These are phyloP conservation scores for Vicia villosa DNA, from an alignment of 306 rosid genomes.

Conservation along the genomic window DNA sequence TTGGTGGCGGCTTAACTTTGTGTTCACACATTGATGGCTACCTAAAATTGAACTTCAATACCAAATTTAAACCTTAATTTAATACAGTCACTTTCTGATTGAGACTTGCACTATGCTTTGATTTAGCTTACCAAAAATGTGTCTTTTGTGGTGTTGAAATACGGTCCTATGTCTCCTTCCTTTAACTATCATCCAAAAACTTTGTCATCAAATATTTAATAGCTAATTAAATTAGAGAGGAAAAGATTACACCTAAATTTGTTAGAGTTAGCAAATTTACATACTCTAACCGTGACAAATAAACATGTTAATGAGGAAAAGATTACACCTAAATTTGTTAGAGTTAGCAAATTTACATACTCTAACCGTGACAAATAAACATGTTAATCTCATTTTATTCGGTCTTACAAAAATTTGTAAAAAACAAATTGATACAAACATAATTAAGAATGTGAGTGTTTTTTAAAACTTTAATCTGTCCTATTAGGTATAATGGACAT, in stretches of 20 bases:
- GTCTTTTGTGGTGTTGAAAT: constrained; percentile 36
- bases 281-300: no score
- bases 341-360: no score
- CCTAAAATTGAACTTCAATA: constrained; percentile 23
- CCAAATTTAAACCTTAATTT: constrained; percentile 35
- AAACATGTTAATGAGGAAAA: no score
- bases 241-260: not conserved
- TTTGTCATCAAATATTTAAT: constrained; percentile 16
- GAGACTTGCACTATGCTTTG: constrained; percentile 38
- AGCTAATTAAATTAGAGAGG: constrained; percentile 39
- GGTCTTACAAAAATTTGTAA: no score
- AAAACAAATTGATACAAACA: no score
- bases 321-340: no score
- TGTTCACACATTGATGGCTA: not conserved
- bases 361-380: no score
- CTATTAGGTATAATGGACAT: no score
- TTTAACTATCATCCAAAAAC: constrained; percentile 30
- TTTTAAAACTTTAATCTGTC: no score
- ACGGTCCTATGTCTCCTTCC: constrained; percentile 16
- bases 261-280: no score
- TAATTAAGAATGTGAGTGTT: no score
- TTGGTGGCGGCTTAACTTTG: constrained; percentile 45
- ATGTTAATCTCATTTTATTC: no score
- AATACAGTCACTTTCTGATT: constrained; percentile 44
- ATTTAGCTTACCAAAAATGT: constrained; percentile 26